These are phyloP conservation scores for Amanita muscaria DNA, from an alignment of 768 basidiomycete species.

Conservation along the genomic window DNA sequence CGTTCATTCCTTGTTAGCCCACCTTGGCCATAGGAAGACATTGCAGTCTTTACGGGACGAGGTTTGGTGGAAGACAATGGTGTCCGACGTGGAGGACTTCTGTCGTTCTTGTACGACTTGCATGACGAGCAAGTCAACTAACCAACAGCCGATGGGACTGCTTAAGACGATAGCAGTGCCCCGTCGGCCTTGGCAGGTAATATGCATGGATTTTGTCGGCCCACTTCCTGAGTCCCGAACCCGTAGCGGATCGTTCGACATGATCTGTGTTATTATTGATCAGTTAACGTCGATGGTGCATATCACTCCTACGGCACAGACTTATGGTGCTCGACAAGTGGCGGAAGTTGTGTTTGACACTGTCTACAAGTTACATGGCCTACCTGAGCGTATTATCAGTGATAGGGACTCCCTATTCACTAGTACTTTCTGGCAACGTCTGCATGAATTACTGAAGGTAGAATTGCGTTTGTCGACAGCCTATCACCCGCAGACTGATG, in stretches of 20 bases:
- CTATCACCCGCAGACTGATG: too few species aligned
- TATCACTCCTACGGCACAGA: slow-evolving; percentile 20
- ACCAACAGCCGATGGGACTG: slow-evolving; percentile 19
- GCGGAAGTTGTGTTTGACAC: slow-evolving; percentile 27
- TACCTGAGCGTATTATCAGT: slow-evolving; percentile 29
- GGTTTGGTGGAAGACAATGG: slow-evolving; percentile 34
- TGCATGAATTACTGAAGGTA: slow-evolving; percentile 22
- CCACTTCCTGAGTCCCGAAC: slow-evolving; percentile 15
- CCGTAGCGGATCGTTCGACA: slow-evolving; percentile 16
- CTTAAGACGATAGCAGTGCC: slow-evolving; percentile 20
- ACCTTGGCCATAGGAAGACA: slow-evolving; percentile 27
- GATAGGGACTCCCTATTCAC: too few species aligned
- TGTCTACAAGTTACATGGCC: slow-evolving; percentile 29
- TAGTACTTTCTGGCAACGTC: slow-evolving; percentile 30
- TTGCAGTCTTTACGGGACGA: slow-evolving; percentile 22
- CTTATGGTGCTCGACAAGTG: slow-evolving; percentile 23
- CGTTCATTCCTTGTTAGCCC: slow-evolving; percentile 31
- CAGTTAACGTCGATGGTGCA: slow-evolving; percentile 17
- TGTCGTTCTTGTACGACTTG: slow-evolving; percentile 22
- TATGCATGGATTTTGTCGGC: slow-evolving; percentile 19
- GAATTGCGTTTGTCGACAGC: slow-evolving; percentile 28
- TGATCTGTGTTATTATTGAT: slow-evolving; percentile 22
- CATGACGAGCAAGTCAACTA: slow-evolving; percentile 15
- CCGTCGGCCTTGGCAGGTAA: slow-evolving; percentile 18
- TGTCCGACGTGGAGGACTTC: slow-evolving; percentile 16